Conservation (phyloP, 495 filamentous ascomycete species). For the Talaromyces nanjingensis region DNA sequence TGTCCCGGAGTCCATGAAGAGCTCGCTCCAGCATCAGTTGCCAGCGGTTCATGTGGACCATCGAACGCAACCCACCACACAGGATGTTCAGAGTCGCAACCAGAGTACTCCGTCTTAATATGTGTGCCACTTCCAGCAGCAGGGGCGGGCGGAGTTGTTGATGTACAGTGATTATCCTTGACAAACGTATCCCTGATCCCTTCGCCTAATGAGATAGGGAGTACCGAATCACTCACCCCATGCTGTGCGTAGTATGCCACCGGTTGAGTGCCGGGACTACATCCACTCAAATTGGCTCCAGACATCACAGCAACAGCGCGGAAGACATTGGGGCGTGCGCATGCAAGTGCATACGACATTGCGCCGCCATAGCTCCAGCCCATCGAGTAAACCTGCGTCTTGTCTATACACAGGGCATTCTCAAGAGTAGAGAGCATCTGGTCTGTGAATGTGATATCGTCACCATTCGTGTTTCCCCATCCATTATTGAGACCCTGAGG, state of each 20-base stretch:
- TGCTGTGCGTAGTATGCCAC: constrained; percentile 41
- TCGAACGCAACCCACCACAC: constrained; percentile 17
- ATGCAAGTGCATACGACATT: constrained; percentile 42
- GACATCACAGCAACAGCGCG: constrained; percentile 39
- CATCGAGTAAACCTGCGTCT: constrained; percentile 35
- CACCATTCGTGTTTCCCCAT: constrained; percentile 35
- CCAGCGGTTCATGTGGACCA: constrained; percentile 16
- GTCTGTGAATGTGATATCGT: constrained; percentile 38
- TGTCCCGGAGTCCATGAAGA: constrained; percentile 4
- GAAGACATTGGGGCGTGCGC: constrained; percentile 29
- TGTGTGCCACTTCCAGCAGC: constrained; percentile 9
- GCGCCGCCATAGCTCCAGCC: constrained; percentile 45
- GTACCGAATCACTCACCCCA: constrained; percentile 29
- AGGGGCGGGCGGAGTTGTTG: constrained; percentile 9
- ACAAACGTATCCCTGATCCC: constrained; percentile 31
- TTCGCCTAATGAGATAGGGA: constrained; percentile 27
- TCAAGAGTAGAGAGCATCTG: constrained; percentile 29
- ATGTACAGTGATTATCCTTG: constrained; percentile 30
- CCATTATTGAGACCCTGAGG: constrained; percentile 36
- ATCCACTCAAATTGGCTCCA: constrained; percentile 34
- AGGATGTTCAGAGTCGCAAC: constrained; percentile 10
- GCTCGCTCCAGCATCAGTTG: constrained; percentile 9
- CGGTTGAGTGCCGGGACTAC: constrained; percentile 26
- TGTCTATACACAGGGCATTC: constrained; percentile 37
- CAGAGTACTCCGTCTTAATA: constrained; percentile 10